phyloP scores from a whole-genome alignment of 495 filamentous ascomycete genomes.

The Chaetomium fimeti region DNA sequence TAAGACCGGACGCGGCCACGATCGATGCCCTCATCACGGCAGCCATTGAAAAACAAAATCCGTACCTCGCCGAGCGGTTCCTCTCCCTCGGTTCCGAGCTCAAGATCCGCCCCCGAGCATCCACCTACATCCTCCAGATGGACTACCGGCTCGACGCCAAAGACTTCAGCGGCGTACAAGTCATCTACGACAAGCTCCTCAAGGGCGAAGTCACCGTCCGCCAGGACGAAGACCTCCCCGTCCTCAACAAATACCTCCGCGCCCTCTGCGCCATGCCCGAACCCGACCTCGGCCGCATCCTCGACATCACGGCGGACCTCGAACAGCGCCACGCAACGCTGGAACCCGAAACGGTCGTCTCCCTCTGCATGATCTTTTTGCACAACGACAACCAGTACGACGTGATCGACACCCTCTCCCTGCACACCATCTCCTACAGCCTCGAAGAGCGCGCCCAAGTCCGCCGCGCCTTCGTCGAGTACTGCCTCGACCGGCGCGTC shows the following conservation, averaged over 20 bases:
- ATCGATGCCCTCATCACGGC: conserved; percentile 74
- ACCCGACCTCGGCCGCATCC: conserved; percentile 63
- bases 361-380: conserved; percentile 69
- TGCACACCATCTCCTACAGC: conserved; percentile 62
- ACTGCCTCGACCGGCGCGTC: conserved; percentile 60
- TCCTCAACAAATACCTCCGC: conserved; percentile 74
- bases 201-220: conserved; percentile 46
- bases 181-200: conserved; percentile 59
- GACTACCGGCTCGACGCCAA: conserved; percentile 67
- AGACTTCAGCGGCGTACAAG: conserved; percentile 65
- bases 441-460: conserved; percentile 62
- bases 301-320: conserved; percentile 70
- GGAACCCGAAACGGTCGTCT: conserved; percentile 67
- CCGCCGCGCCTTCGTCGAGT: conserved; percentile 61
- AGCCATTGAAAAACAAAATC: conserved; percentile 66
- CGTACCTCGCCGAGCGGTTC: conserved; percentile 72
- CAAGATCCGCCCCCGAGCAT: conserved; percentile 59
- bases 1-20: conserved; percentile 61
- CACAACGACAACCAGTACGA: conserved; percentile 69
- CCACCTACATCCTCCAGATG: conserved; percentile 71
- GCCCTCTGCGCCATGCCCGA: conserved; percentile 59
- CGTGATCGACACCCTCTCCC: conserved; percentile 71
- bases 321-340: conserved; percentile 66
- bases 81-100: conserved; percentile 60
- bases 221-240: conserved; percentile 56